These are phyloP conservation scores for Sedum album DNA, from an alignment of 164 flowering plant genomes.

Conservation along the genomic window DNA sequence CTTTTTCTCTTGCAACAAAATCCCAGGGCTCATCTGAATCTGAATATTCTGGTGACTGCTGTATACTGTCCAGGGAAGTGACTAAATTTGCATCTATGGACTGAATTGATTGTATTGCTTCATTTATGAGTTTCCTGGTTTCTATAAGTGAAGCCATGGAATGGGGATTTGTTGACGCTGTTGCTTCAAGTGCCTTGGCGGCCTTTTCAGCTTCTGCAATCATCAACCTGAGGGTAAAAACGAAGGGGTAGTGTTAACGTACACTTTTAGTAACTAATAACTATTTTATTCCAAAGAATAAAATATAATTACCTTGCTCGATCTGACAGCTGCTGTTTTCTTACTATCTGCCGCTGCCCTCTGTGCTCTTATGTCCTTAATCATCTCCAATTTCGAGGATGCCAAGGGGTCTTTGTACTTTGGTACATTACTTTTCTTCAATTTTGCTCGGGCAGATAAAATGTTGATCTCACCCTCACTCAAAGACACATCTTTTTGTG, in stretches of 20 bases:
- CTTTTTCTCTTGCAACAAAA: not conserved
- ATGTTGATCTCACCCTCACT: not conserved
- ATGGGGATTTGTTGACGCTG: conserved; percentile 62
- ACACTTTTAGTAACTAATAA: not conserved
- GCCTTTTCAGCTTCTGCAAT: conserved; percentile 94
- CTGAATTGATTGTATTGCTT: conserved; percentile 60
- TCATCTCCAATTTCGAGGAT: conserved; percentile 8
- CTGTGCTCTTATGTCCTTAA: conserved; percentile 8
- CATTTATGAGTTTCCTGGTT: conserved; percentile 76
- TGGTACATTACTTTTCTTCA: conserved; percentile 8
- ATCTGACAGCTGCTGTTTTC: not conserved
- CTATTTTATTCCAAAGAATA: not conserved
- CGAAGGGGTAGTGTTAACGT: not conserved
- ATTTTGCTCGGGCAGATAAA: not conserved
- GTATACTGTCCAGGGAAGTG: conserved; percentile 10
- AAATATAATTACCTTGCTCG: conserved; percentile 7
- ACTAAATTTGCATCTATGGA: conserved; percentile 34
- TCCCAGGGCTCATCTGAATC: not conserved
- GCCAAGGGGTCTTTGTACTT: conserved; percentile 10
- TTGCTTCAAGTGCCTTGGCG: conserved; percentile 70
- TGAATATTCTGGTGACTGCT: conserved; percentile 10
- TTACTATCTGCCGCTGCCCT: conserved; percentile 4
- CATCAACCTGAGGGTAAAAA: conserved; percentile 52
- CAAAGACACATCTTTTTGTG: not conserved
- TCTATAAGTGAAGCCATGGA: conserved; percentile 76